Base-by-base conservation (phyloP, 345 rosid species). In the Sonneratia alba region DNA sequence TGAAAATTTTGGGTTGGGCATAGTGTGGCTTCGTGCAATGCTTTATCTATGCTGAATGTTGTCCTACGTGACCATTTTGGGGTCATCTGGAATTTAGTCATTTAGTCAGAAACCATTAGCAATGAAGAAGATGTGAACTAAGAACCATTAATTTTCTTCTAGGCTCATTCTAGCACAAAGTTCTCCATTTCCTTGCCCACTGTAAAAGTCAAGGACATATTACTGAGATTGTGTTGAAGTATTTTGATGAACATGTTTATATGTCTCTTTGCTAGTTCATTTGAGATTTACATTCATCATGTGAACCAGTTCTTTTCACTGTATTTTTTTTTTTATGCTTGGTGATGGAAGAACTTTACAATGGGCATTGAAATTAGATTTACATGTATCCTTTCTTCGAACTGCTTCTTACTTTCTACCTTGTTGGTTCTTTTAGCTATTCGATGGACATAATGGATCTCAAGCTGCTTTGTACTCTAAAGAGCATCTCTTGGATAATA, bases 361-460 rank as follows among this genome's bases (percentile, higher is more conserved):
- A 48, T 3, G 18, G 53, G 16, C 53, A 48, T 48, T 48, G 53
- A 3, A 48, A 48, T 48, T 48, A 15, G 15, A 3, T 12, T 48
- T 14, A 15, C 53, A 48, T 48, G 3, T 48, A 48, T 16, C 3
- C 53, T 48, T 48, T 32, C 55, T 42, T 67, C 48, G 1, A 36
- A 57, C 51, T 66, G 55, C 38, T 73, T 38, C 36, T 75, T 32
- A 63, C 59, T 36, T 75, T 10, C 56, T 36, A 53, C 57, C 61
- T 62, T 22, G 70, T 36, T 77, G 75, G 18, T 72, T 61, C 74
- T 82, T 62, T 85, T 86, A 96, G 99, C 79, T 96, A 77, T 96
- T 96, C 87, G 99, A 96, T 83, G 99, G 99, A 40, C 99, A 96
- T 74, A 96, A 96, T 75, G 99, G 99, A 37, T 82, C 98, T 74